Percentiles rank a stretch among this genome's conserved stretches.
Evolutionary conservation across 2,329 filamentous ascomycete species (phyloP).

Genomic region (Colletotrichum incanum): DNA sequence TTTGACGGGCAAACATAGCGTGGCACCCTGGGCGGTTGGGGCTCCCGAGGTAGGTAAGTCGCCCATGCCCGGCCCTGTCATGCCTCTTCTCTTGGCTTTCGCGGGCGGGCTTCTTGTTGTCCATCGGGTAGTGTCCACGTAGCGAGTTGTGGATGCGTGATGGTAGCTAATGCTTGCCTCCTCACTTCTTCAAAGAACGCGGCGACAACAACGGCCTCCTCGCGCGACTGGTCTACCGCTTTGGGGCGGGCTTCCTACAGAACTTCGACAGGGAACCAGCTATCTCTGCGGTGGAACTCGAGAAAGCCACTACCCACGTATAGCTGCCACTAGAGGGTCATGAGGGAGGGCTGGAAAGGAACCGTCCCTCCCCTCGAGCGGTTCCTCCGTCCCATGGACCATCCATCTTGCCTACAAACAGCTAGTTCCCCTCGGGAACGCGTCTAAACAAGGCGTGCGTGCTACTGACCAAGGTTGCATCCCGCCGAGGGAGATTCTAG

Average conservation of each 20-base stretch:
- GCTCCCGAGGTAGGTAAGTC: conserved; percentile 29
- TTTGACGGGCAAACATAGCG: conserved; percentile 22
- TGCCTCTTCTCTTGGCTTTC: neutral
- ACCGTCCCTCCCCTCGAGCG: no score
- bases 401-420: neutral
- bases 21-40: conserved; percentile 39
- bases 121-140: neutral
- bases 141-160: no score
- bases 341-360: neutral
- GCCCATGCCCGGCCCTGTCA: neutral
- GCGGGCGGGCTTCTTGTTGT: neutral
- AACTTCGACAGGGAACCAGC: conserved; percentile 21
- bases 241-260: conserved; percentile 29
- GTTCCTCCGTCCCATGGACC: neutral
- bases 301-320: neutral
- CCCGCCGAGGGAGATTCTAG: conserved; percentile 15
- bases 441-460: neutral
- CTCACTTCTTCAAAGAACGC: neutral
- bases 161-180: neutral
- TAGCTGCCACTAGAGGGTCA: neutral
- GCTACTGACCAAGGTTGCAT: conserved; percentile 25
- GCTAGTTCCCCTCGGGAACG: neutral
- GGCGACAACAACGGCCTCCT: neutral
- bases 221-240: conserved; percentile 13
- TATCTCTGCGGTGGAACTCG: conserved; percentile 13